Evolutionary conservation across 129 eudicot species (phyloP), one percentile per base, ranked within the genome.

Genomic region (Helianthus tuberosus): DNA sequence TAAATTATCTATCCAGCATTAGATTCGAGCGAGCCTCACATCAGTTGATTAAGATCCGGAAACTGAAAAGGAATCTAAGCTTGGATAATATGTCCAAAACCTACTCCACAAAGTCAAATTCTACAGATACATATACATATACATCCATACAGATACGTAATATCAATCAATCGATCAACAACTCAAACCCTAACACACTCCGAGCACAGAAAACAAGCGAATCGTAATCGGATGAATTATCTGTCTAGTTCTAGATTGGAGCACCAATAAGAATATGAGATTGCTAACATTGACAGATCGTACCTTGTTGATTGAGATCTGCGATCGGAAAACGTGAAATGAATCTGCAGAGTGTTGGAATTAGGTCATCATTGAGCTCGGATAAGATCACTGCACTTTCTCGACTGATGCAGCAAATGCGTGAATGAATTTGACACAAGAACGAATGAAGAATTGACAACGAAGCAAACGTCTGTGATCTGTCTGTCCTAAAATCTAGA

Each of bases 241-340:
- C 64, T 51, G 44, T 58, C 20, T 23, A 16, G 44, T 16, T 77
- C 20, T 46, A 57, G 68, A 60, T 60, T 10, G 9, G 17, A 60
- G 25, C 50, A 62, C 38, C 8, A 69, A 32, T 32, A 3, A 32
- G 36, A 32, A 32, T 50, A 53, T 51, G 5, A 74, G 38, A 50
- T 5, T 55, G 41, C 29, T 61, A 47, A 61, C 27, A 60, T 72
- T 39, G 49, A 68, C 5, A 51, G 69, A 60, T 76, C 74, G 52
- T 66, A 78, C 81, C 81, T 74, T 57, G 38, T 72, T 59, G 68
- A 69, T 68, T 47, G 84, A 84, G 84, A 84, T 84, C 84, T 70
- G 66, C 71, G 69, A 71, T 57, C 55, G 73, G 46, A 71, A 80
- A 79, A 65, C 15, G 10, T 59, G 39, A 71, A 53, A 50, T 5